Conservation (phyloP, 305 asterid genomes). For the Fraxinus ornus region DNA sequence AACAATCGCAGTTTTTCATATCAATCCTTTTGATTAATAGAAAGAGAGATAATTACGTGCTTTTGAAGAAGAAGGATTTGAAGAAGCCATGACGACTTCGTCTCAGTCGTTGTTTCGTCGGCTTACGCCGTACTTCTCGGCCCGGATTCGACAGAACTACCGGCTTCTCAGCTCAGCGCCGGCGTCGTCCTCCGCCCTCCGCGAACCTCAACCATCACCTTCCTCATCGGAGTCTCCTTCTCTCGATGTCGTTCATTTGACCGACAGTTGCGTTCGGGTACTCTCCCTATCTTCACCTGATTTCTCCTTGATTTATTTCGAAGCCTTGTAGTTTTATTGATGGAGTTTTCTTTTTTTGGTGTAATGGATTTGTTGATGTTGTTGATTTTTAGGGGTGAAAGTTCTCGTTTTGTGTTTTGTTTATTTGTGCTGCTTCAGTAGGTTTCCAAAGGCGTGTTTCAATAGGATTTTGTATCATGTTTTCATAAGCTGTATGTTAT, state of each 20-base stretch:
- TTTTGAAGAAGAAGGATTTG: slow-evolving; percentile 21
- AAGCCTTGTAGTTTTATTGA: background rate
- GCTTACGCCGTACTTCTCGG: slow-evolving; percentile 45
- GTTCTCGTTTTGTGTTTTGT: background rate
- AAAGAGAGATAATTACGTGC: slow-evolving; percentile 4
- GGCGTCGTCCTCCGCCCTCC: slow-evolving; percentile 47
- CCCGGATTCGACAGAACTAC: slow-evolving; percentile 66
- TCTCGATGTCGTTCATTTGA: slow-evolving; percentile 48
- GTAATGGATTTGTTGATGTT: background rate
- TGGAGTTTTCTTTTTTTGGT: background rate
- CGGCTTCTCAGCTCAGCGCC: slow-evolving; percentile 54
- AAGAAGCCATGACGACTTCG: slow-evolving; percentile 38
- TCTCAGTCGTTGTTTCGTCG: slow-evolving; percentile 54
- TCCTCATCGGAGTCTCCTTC: slow-evolving; percentile 38
- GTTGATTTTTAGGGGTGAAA: background rate
- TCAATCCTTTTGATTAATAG: background rate
- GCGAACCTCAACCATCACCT: slow-evolving; percentile 34
- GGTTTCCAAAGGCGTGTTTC: background rate
- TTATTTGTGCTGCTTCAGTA: background rate
- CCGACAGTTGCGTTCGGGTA: slow-evolving; percentile 83
- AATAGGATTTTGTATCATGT: background rate
- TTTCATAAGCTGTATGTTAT: background rate
- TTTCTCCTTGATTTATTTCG: background rate
- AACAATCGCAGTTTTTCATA: background rate
- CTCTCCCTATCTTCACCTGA: slow-evolving; percentile 2